Base-by-base conservation (phyloP, 805 yeast genomes). In the Martiniozyma abietophila region DNA sequence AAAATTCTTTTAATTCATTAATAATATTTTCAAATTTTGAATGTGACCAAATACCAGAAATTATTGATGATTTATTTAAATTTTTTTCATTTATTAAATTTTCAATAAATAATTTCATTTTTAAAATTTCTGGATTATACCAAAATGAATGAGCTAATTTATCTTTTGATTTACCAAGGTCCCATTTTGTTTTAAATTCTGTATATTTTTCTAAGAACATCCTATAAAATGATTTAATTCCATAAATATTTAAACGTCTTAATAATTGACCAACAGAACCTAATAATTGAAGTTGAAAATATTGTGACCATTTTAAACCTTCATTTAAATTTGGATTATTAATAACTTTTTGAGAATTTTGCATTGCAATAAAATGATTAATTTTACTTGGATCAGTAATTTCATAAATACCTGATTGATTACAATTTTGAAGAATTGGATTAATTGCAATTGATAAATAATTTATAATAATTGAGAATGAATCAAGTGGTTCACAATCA, bases 301-400 rank as follows among this genome's bases (percentile, higher is more conserved):
- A 77, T 41, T 76, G 71, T 23, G 75, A 67, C 92, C 92, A 82
- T 51, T 81, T 81, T 16, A 74, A 48, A 12, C 85, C 86, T 53
- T 80, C 84, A 2, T 77, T 68, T 0, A 79, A 51, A 2, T 62
- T 46, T 2, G 69, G 75, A 45, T 79, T 74, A 31, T 61, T 56
- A 7, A 71, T 54, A 1, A 80, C 55, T 35, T 71, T 64, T 42
- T 74, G 77, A 23, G 81, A 71, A 8, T 79, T 77, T 38, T 78
- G 82, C 65, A 83, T 61, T 2, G 84, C 79, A 10, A 66, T 66
- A 48, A 81, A 86, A 8, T 76, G 76, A 49, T 82, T 80, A 40
- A 83, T 74, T 25, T 63, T 67, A 4, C 70, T 52, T 0, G 95
- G 85, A 44, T 81, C 85, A 0, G 71, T 65, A 8, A 74, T 67